Evolutionary conservation across 169 alveolate genomes (phyloP).

Genomic region (Theileria annulata): DNA sequence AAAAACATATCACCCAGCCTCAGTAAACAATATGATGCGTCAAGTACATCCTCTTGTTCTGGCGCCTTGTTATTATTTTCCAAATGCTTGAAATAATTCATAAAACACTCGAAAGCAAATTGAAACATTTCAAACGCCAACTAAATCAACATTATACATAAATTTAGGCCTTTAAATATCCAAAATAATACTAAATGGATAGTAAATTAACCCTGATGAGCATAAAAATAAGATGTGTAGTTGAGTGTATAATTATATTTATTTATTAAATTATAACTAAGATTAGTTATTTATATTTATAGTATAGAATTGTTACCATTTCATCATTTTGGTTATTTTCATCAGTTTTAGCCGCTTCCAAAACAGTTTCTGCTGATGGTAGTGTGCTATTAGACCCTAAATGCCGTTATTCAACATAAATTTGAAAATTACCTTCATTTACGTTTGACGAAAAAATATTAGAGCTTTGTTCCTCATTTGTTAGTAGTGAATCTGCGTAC

Average conservation of each 20-base stretch:
- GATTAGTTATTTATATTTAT: background rate
- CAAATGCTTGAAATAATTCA: conserved; percentile 17
- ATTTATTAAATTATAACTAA: too few species aligned
- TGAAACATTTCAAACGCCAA: conserved; percentile 65
- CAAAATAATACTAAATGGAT: too few species aligned
- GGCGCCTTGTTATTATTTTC: conserved; percentile 27
- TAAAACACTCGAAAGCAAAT: conserved; percentile 45
- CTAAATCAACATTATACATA: conserved; percentile 5
- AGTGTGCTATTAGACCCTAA: conserved; percentile 32
- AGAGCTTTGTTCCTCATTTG: conserved; percentile 65
- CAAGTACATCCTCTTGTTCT: conserved; percentile 35
- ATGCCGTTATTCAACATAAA: background rate
- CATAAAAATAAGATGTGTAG: background rate
- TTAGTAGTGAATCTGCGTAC: conserved; percentile 66
- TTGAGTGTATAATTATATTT: too few species aligned
- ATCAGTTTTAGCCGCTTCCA: conserved; percentile 26
- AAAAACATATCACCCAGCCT: conserved; percentile 64
- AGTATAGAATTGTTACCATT: conserved; percentile 18
- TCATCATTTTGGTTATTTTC: conserved; percentile 45
- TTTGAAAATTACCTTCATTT: conserved; percentile 24
- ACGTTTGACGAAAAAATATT: conserved; percentile 33
- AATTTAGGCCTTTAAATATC: background rate
- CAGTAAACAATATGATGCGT: conserved; percentile 64
- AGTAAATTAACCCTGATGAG: background rate
- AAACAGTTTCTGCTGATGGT: conserved; percentile 47